Evolutionary conservation across 768 basidiomycete species (phyloP).

Genomic region (Pisolithus microcarpus): DNA sequence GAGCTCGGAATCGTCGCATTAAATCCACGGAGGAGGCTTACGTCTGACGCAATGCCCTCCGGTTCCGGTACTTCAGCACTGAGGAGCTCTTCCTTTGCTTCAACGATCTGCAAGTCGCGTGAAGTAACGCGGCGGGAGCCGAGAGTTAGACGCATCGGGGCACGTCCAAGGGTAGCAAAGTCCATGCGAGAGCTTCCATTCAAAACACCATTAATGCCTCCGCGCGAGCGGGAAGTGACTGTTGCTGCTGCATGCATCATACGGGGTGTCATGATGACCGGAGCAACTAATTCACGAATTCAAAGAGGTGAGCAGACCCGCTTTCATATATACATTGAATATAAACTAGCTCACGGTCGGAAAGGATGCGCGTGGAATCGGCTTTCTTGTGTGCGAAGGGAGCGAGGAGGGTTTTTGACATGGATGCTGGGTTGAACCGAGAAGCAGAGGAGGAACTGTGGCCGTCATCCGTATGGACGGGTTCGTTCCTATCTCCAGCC

Average conservation of each 20-base stretch:
- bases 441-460: conserved; percentile 23
- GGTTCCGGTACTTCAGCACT: conserved; percentile 66
- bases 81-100: conserved; percentile 74
- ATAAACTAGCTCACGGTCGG: conserved; percentile 51
- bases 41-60: conserved; percentile 59
- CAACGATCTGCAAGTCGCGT: conserved; percentile 76
- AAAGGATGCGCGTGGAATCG: conserved; percentile 65
- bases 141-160: conserved; percentile 62
- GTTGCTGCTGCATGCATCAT: conserved; percentile 69
- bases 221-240: conserved; percentile 46
- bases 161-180: conserved; percentile 75
- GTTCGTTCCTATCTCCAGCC: conserved; percentile 28
- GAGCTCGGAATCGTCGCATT: conserved; percentile 92
- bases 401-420: conserved; percentile 65
- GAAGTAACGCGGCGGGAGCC: conserved; percentile 67
- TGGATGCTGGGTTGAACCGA: conserved; percentile 48
- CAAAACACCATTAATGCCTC: conserved; percentile 23
- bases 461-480: conserved; percentile 31
- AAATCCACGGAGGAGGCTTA: conserved; percentile 85
- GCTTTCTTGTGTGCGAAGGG: conserved; percentile 54
- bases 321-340: not conserved
- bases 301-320: conserved; percentile 1
- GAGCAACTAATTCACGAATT: conserved; percentile 48
- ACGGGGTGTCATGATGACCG: conserved; percentile 83
- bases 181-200: conserved; percentile 40